These are phyloP conservation scores for Solanum tacnaense DNA, from an alignment of 257 asterid species.

Conservation along the genomic window DNA sequence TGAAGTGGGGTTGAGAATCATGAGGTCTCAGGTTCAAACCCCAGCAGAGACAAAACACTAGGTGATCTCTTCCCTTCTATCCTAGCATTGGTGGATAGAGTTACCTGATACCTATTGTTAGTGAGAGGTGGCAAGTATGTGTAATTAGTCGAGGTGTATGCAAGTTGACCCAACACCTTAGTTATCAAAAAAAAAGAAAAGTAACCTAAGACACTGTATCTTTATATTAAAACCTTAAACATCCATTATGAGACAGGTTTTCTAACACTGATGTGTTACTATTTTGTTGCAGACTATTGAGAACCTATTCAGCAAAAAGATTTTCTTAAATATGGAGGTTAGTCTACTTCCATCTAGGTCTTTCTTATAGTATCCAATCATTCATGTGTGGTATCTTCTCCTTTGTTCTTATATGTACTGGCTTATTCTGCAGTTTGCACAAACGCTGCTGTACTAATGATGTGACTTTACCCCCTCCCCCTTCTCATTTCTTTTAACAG, in stretches of 20 bases:
- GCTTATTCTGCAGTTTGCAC: neutral
- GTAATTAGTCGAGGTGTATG: neutral
- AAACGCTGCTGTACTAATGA: neutral
- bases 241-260: neutral
- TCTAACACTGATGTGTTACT: neutral
- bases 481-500: constrained; percentile 22
- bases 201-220: neutral
- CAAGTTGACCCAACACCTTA: neutral
- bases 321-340: constrained; percentile 77
- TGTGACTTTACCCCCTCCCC: neutral
- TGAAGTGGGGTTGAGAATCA: neutral
- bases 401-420: neutral
- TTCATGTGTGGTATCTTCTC: neutral
- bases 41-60: neutral
- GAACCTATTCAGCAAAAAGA: constrained; percentile 79
- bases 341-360: constrained; percentile 16
- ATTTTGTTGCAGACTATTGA: constrained; percentile 69
- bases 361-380: neutral
- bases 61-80: neutral
- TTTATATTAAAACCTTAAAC: neutral
- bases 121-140: neutral
- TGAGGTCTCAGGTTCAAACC: neutral
- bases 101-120: neutral
- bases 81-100: neutral
- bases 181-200: neutral